Evolutionary conservation across 176 grass and related monocot genomes (phyloP).

Genomic region (Triticum urartu): DNA sequence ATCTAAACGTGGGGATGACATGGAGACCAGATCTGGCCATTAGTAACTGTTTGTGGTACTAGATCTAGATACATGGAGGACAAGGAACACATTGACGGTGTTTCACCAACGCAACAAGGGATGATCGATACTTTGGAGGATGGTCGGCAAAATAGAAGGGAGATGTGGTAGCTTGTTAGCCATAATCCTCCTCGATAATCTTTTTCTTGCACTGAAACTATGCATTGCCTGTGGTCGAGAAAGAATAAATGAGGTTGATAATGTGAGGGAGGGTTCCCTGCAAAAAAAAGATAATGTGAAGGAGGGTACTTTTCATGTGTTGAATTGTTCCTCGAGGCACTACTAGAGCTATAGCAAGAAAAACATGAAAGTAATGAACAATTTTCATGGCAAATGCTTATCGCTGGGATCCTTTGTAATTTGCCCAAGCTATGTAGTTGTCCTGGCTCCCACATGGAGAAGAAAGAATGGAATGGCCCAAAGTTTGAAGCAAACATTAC

Average conservation of each 20-base stretch:
- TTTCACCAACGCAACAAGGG: not conserved
- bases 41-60: accelerated
- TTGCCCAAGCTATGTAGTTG: no score
- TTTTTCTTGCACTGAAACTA: no score
- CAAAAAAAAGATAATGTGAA: no score
- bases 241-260: not conserved
- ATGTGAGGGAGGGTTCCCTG: not conserved
- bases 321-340: not conserved
- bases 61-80: not conserved
- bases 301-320: not conserved
- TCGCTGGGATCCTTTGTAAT: no score
- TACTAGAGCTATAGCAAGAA: no score
- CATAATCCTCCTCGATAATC: no score
- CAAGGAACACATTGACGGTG: not conserved
- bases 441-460: no score
- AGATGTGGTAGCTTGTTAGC: not conserved
- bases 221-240: not conserved
- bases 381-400: no score
- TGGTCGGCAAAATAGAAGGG: not conserved
- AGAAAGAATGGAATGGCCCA: no score
- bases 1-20: not conserved
- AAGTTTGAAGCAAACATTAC: no score
- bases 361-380: no score
- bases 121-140: not conserved
- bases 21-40: not conserved